Percentiles rank a stretch among this genome's conserved stretches.
phyloP scores from a whole-genome alignment of 768 basidiomycete genomes.

The Candolleomyces aberdarensis region DNA sequence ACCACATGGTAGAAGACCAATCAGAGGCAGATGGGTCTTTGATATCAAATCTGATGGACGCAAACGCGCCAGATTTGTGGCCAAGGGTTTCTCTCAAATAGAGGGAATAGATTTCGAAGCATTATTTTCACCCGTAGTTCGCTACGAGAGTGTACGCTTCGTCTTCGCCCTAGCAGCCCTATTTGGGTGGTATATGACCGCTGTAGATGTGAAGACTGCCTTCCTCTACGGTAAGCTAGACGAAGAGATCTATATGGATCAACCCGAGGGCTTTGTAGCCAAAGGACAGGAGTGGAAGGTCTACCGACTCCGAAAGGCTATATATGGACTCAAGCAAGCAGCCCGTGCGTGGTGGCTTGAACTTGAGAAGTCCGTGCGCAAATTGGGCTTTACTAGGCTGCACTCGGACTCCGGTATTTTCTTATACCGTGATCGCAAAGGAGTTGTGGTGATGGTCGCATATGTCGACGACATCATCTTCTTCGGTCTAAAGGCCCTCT shows the following conservation, averaged over 20 bases:
- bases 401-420: neutral
- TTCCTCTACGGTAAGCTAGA: conserved; percentile 28
- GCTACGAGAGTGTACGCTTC: conserved; percentile 3
- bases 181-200: conserved; percentile 31
- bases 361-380: conserved; percentile 2
- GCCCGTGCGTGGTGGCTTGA: conserved; percentile 12
- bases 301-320: conserved; percentile 5
- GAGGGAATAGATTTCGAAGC: conserved; percentile 12
- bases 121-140: conserved; percentile 12
- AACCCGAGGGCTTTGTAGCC: conserved; percentile 30
- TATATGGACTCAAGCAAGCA: conserved; percentile 18
- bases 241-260: conserved; percentile 36
- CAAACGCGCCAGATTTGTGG: conserved; percentile 14
- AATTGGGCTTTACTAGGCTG: conserved; percentile 6
- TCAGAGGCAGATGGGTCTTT: conserved; percentile 19
- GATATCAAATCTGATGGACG: conserved; percentile 15
- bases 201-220: conserved; percentile 38
- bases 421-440: neutral
- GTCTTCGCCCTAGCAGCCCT: neutral
- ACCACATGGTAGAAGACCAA: conserved; percentile 11
- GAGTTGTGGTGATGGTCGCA: conserved; percentile 4
- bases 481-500: neutral
- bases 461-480: conserved; percentile 12
- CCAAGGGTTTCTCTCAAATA: conserved; percentile 16
- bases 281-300: conserved; percentile 21